phyloP scores from a whole-genome alignment of 257 asterid species.

The Solanum appendiculatum region DNA sequence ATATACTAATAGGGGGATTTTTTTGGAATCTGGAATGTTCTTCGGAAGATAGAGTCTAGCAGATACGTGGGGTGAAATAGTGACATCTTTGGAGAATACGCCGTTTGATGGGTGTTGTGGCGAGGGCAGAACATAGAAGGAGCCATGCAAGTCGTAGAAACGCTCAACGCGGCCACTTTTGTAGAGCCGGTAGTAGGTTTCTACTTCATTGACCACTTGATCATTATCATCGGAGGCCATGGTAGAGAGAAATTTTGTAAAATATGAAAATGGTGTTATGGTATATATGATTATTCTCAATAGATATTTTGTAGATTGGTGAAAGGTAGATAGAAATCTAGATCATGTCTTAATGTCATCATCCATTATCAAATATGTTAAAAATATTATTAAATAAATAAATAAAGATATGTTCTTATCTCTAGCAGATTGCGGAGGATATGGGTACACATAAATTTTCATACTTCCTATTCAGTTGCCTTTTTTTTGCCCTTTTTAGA shows the following conservation, averaged over 20 bases:
- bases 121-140: slow-evolving; percentile 9
- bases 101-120: neutral
- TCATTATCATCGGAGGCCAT: slow-evolving; percentile 7
- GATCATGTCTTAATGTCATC: too few species aligned
- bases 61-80: slow-evolving; percentile 5
- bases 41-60: slow-evolving; percentile 22
- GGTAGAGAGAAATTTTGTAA: neutral
- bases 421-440: too few species aligned
- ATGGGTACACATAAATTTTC: too few species aligned
- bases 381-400: too few species aligned
- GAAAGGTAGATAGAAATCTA: neutral
- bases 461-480: too few species aligned
- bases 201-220: slow-evolving; percentile 1
- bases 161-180: slow-evolving; percentile 17
- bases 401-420: too few species aligned
- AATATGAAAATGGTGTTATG: neutral
- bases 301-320: neutral
- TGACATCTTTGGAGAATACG: slow-evolving; percentile 15
- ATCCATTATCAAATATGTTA: too few species aligned
- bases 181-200: slow-evolving; percentile 8
- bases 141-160: neutral
- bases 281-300: neutral
- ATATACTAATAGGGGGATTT: slow-evolving; percentile 12
- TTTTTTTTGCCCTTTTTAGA: too few species aligned
- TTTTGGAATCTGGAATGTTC: neutral